phyloP scores from a whole-genome alignment of 2,329 filamentous ascomycete species.

The Podosphaera leucotricha region DNA sequence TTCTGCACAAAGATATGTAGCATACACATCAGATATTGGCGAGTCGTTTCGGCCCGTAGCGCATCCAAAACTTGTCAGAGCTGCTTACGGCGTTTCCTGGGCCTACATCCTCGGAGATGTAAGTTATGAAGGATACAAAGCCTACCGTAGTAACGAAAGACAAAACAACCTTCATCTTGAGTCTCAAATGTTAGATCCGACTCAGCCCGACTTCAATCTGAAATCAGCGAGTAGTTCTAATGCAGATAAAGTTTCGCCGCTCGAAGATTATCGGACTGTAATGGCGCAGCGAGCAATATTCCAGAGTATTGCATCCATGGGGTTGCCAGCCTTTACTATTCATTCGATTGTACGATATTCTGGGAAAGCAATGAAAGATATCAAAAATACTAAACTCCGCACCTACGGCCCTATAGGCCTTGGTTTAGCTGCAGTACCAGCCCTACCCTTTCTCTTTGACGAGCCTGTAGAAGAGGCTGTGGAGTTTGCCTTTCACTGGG shows the following conservation, averaged over 20 bases:
- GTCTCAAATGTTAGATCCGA: slow-evolving; percentile 17
- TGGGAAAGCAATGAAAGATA: slow-evolving; percentile 60
- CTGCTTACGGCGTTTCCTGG: slow-evolving; percentile 83
- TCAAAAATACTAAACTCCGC: slow-evolving; percentile 50
- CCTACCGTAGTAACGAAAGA: slow-evolving; percentile 68
- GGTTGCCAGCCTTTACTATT: slow-evolving; percentile 12
- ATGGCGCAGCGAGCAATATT: slow-evolving; percentile 84
- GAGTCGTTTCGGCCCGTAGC: slow-evolving; percentile 88
- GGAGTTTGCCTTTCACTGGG: slow-evolving; percentile 73
- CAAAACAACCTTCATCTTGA: slow-evolving; percentile 40
- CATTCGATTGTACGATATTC: slow-evolving; percentile 68
- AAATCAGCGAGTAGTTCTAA: slow-evolving; percentile 3
- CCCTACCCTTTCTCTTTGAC: slow-evolving; percentile 68
- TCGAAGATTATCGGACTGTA: slow-evolving; percentile 77
- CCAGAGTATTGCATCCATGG: slow-evolving; percentile 81
- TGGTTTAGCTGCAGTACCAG: slow-evolving; percentile 53
- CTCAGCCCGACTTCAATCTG: slow-evolving; percentile 15
- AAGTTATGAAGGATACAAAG: slow-evolving; percentile 80
- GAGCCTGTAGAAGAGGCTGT: slow-evolving; percentile 80
- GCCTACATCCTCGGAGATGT: slow-evolving; percentile 81
- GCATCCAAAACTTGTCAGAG: slow-evolving; percentile 57
- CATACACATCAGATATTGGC: slow-evolving; percentile 89
- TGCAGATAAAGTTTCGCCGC: slow-evolving; percentile 30
- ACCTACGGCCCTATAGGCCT: slow-evolving; percentile 85
- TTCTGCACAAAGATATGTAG: slow-evolving; percentile 83